Percentiles rank a stretch among this genome's conserved stretches.
phyloP scores from a whole-genome alignment of 2,329 filamentous ascomycete genomes.

The Fusarium liriodendri region DNA sequence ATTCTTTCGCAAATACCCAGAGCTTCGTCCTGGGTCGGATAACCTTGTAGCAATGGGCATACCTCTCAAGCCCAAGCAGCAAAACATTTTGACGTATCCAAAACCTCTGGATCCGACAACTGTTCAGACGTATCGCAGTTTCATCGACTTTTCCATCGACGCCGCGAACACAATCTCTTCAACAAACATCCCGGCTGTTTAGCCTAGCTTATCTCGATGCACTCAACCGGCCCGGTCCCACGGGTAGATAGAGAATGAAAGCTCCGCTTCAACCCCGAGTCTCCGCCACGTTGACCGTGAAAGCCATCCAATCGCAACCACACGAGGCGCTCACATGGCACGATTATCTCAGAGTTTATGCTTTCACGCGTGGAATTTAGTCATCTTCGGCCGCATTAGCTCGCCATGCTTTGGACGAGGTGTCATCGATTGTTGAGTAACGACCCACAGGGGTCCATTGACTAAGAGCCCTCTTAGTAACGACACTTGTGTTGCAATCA shows the following conservation, averaged over 20 bases:
- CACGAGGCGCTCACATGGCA: constrained; percentile 11
- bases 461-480: constrained; percentile 42
- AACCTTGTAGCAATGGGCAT: constrained; percentile 44
- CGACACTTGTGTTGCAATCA: constrained; percentile 9
- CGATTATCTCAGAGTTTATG: not conserved
- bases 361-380: not conserved
- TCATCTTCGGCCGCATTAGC: not conserved
- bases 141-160: constrained; percentile 48
- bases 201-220: not conserved
- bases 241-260: not conserved
- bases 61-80: constrained; percentile 43
- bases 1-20: constrained; percentile 48
- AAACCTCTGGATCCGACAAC: constrained; percentile 43
- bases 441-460: constrained; percentile 27
- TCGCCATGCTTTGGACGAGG: constrained; percentile 9
- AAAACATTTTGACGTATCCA: constrained; percentile 46
- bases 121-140: constrained; percentile 48
- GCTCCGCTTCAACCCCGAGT: not conserved
- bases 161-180: constrained; percentile 35
- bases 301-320: not conserved
- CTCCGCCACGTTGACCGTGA: not conserved
- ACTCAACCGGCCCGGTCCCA: not conserved
- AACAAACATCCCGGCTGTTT: not conserved
- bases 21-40: constrained; percentile 43
- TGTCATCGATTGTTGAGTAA: constrained; percentile 38